These are phyloP conservation scores for Chloranthus sessilifolius DNA, from an alignment of 164 flowering plant genomes.

Conservation along the genomic window DNA sequence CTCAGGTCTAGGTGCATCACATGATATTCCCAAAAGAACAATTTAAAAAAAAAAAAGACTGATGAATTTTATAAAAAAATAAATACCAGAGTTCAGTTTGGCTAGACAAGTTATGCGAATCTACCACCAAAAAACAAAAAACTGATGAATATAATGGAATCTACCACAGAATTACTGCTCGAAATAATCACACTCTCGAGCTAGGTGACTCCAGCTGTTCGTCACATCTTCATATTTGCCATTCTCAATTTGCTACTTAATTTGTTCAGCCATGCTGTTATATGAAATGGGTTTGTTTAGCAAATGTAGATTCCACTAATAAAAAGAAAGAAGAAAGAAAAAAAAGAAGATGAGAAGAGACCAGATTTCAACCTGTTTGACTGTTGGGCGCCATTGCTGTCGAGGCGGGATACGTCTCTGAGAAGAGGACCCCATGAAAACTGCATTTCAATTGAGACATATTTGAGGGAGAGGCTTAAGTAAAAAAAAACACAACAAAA, in stretches of 20 bases:
- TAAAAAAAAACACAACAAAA: too few species aligned
- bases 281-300: slow-evolving; percentile 10
- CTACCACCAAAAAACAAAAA: too few species aligned
- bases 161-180: slow-evolving; percentile 63
- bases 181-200: slow-evolving; percentile 41
- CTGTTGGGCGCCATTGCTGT: slow-evolving; percentile 37
- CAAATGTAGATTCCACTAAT: neutral
- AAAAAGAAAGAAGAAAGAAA: neutral
- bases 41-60: too few species aligned
- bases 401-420: slow-evolving; percentile 75
- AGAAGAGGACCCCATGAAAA: slow-evolving; percentile 92
- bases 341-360: neutral
- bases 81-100: too few species aligned
- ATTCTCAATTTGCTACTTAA: slow-evolving; percentile 42
- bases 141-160: too few species aligned
- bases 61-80: too few species aligned
- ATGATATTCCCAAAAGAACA: too few species aligned
- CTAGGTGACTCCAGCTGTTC: slow-evolving; percentile 42
- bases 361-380: slow-evolving; percentile 57
- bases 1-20: too few species aligned
- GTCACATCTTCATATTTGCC: slow-evolving; percentile 56
- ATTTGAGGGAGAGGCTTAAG: too few species aligned
- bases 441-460: slow-evolving; percentile 46
- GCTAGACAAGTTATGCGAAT: too few species aligned
- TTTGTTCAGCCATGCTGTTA: slow-evolving; percentile 55